Conservation (phyloP, 805 yeast genomes). For the Myxozyma nipponensis region DNA sequence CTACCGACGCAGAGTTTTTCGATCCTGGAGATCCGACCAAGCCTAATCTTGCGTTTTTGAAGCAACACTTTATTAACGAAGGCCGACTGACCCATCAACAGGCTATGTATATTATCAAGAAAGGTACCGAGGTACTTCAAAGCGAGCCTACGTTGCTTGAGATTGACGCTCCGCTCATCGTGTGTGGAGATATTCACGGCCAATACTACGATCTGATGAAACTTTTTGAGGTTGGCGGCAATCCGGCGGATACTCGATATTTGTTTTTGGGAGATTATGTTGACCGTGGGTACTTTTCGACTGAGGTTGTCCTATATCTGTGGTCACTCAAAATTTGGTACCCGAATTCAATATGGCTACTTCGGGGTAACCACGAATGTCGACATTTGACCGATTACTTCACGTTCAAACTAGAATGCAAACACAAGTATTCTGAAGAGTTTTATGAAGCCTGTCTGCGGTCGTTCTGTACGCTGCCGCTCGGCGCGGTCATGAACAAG, state of each 20-base stretch:
- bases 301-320: slow-evolving; percentile 64
- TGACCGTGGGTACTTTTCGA: slow-evolving; percentile 87
- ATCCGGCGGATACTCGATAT: slow-evolving; percentile 71
- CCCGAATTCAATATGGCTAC: slow-evolving; percentile 70
- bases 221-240: slow-evolving; percentile 89
- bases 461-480: slow-evolving; percentile 82
- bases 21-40: slow-evolving; percentile 46
- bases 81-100: slow-evolving; percentile 75
- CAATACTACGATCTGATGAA: slow-evolving; percentile 88
- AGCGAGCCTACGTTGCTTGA: slow-evolving; percentile 74
- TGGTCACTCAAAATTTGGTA: slow-evolving; percentile 75
- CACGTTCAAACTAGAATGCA: slow-evolving; percentile 86
- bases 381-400: slow-evolving; percentile 89
- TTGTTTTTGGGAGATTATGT: slow-evolving; percentile 91
- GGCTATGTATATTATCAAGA: slow-evolving; percentile 58
- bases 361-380: slow-evolving; percentile 95
- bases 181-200: slow-evolving; percentile 97
- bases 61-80: slow-evolving; percentile 70
- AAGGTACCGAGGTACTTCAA: slow-evolving; percentile 60
- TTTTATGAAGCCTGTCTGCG: slow-evolving; percentile 70
- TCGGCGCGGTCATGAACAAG: slow-evolving; percentile 88
- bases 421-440: slow-evolving; percentile 65
- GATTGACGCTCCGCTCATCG: slow-evolving; percentile 90
- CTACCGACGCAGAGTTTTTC: slow-evolving; percentile 68
- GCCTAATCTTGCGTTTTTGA: slow-evolving; percentile 70